Evolutionary conservation across 2,329 filamentous ascomycete species (phyloP).

Genomic region (Beauveria sp.): DNA sequence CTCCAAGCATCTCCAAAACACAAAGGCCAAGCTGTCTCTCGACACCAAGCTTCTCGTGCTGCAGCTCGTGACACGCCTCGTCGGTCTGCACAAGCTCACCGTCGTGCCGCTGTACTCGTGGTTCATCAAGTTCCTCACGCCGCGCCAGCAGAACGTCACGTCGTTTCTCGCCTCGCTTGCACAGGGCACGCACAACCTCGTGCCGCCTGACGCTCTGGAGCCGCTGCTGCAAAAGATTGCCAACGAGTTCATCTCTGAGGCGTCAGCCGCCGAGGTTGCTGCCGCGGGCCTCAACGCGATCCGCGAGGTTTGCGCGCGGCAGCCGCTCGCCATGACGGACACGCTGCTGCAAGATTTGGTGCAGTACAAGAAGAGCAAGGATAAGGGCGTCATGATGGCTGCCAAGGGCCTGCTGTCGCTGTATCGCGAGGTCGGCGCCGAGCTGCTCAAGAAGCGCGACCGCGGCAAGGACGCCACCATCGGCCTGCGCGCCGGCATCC

Average conservation of each 20-base stretch:
- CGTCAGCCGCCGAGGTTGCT: constrained; percentile 81
- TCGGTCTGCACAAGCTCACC: constrained; percentile 87
- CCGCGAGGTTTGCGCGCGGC: constrained; percentile 83
- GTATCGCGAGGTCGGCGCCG: constrained; percentile 84
- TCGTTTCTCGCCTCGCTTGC: constrained; percentile 88
- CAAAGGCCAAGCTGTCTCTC: constrained; percentile 74
- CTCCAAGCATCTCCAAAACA: constrained; percentile 81
- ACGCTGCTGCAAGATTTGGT: constrained; percentile 93
- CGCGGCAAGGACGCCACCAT: constrained; percentile 88
- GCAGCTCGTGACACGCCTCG: constrained; percentile 81
- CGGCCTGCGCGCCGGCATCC: constrained; percentile 66
- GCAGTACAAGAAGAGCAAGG: constrained; percentile 93
- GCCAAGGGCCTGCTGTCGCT: constrained; percentile 84
- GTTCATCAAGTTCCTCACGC: constrained; percentile 88
- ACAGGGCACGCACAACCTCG: constrained; percentile 82
- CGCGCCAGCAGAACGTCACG: constrained; percentile 81
- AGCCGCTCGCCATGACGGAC: constrained; percentile 93
- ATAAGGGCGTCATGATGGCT: constrained; percentile 99
- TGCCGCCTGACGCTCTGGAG: constrained; percentile 87
- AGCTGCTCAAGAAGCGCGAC: constrained; percentile 82
- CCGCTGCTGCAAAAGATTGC: constrained; percentile 91
- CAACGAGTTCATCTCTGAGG: constrained; percentile 97
- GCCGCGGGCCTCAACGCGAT: constrained; percentile 91
- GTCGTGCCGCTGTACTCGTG: constrained; percentile 90
- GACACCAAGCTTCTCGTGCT: constrained; percentile 87